Percentiles rank a stretch among this genome's conserved stretches.
Evolutionary conservation across 1,284 basidiomycete species (phyloP).

Genomic region (Papiliotrema laurentii): DNA sequence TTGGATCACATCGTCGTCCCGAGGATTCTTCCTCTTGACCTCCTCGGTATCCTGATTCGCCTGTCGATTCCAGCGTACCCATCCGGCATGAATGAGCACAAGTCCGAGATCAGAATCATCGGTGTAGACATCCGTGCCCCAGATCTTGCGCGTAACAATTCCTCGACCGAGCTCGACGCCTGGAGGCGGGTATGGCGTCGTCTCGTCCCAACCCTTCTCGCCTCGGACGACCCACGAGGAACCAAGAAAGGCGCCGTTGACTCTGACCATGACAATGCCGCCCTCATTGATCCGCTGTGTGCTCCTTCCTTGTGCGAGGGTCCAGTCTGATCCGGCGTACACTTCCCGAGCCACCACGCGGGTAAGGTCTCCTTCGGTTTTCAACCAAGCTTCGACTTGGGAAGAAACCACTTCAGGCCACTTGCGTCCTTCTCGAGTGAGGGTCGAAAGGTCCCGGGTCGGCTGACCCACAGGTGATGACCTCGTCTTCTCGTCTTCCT

Average conservation of each 20-base stretch:
- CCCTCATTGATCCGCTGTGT: conserved; percentile 20
- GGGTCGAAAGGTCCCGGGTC: conserved; percentile 16
- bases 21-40: conserved; percentile 1
- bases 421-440: conserved; percentile 20
- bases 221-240: conserved; percentile 38
- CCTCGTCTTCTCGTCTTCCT: conserved; percentile 29
- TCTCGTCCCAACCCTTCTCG: conserved; percentile 42
- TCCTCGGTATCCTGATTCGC: conserved; percentile 2
- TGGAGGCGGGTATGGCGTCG: conserved; percentile 9
- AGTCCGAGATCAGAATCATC: conserved; percentile 56
- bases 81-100: conserved; percentile 54
- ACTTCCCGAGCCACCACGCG: conserved; percentile 18
- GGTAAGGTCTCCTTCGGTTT: conserved; percentile 12
- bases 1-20: conserved; percentile 40
- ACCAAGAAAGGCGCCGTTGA: conserved; percentile 35
- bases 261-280: conserved; percentile 28
- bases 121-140: conserved; percentile 59
- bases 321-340: conserved; percentile 31
- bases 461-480: not conserved
- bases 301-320: conserved; percentile 16
- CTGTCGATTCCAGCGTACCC: conserved; percentile 45
- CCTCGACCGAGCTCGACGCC: conserved; percentile 17
- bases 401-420: conserved; percentile 30
- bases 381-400: conserved; percentile 12
- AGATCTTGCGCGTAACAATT: conserved; percentile 44